Evolutionary conservation across 495 filamentous ascomycete genomes (phyloP).

Genomic region (Xylaria longipes): DNA sequence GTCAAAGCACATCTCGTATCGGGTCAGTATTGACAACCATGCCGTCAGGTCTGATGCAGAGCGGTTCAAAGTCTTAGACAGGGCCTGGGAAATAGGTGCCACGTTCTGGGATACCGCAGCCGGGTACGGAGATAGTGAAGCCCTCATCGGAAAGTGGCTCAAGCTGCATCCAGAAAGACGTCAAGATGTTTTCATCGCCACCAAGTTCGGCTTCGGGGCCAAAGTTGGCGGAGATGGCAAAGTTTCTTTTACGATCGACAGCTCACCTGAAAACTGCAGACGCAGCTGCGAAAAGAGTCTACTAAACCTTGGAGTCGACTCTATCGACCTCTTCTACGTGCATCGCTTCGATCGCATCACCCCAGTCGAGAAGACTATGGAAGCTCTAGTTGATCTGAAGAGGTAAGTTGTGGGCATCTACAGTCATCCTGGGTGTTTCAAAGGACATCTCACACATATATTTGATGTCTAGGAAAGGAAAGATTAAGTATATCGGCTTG

Average conservation of each 20-base stretch:
- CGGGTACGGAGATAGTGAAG: conserved; percentile 57
- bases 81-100: conserved; percentile 52
- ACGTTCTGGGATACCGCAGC: conserved; percentile 60
- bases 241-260: not conserved
- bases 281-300: conserved; percentile 1
- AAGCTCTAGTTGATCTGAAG: conserved; percentile 58
- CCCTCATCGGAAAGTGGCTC: conserved; percentile 62
- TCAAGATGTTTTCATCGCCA: conserved; percentile 60
- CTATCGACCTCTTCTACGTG: conserved; percentile 32
- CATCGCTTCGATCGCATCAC: conserved; percentile 44
- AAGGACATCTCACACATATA: not conserved
- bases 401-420: conserved; percentile 40
- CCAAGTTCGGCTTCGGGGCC: conserved; percentile 1
- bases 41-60: conserved; percentile 47
- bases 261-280: conserved; percentile 4
- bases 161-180: conserved; percentile 52
- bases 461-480: conserved; percentile 49
- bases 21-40: not conserved
- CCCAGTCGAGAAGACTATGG: conserved; percentile 57
- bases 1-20: not conserved
- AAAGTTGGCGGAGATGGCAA: not conserved
- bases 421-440: not conserved
- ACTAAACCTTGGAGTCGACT: conserved; percentile 5
- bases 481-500: conserved; percentile 69
- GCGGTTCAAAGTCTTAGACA: conserved; percentile 52